Base-by-base conservation (phyloP, 2,329 filamentous ascomycete genomes). In the Neobulgaria alba region DNA sequence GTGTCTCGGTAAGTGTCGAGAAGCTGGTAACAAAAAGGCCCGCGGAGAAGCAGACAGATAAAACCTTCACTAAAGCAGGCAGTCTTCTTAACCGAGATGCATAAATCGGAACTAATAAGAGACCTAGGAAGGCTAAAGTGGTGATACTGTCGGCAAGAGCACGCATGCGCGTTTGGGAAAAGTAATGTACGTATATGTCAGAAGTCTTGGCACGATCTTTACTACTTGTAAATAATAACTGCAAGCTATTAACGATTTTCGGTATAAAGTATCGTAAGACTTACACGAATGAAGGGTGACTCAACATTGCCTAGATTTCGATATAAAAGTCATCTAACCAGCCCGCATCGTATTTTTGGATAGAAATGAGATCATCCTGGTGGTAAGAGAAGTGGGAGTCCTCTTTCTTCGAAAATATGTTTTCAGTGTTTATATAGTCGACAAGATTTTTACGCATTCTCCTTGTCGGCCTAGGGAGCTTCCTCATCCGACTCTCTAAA, bases 291-390 rank as follows among this genome's bases (percentile, higher is more conserved):
- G 10, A 39, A 2, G 5, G 20, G 17, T n/a, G 26, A 32, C 10
- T 19, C 31, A n/a, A 34, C 41, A 33, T 39, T 23, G 8, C n/a
- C 29, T 19, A 43, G 17, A 18, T 41, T 3, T 17, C 35, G 18
- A 17, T 43, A 38, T 23, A 43, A 29, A 16, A 14, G 17, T 38
- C 17, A 17, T 47, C 44, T 2, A 47, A 29, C 44, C 37, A 43
- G 21, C 37, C 36, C 2, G 38, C 38, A 9, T 43, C 44, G 29
- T 38, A 36, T 5, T 36, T 7, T 17, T 43, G 5, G 1, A 47
- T 21, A 30, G 18, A 16, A 8, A 47, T 35, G 16, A 47, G 43
- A 17, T 47, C 44, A 10, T 47, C 29, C 44, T 43, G 33, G 14
- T 47, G 38, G 14, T 35, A 39, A 10, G 41, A 32, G 34, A 43